Evolutionary conservation across 2,329 filamentous ascomycete species (phyloP).

Genomic region (Claviceps sp.): DNA sequence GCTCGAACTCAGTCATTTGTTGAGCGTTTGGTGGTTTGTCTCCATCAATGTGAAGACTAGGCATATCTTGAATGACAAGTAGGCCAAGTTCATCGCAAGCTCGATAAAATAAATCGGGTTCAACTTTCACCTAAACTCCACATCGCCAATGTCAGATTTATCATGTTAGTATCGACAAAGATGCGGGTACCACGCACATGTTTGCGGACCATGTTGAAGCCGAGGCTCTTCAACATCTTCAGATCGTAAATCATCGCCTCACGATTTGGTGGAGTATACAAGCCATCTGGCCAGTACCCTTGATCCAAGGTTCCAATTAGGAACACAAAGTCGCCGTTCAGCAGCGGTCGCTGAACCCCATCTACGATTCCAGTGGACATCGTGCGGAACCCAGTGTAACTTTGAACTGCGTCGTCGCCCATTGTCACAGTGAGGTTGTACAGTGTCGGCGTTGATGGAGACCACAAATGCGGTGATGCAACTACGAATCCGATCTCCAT

Average conservation of each 20-base stretch:
- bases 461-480: conserved; percentile 46
- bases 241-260: conserved; percentile 59
- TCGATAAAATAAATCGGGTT: conserved; percentile 52
- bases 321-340: conserved; percentile 59
- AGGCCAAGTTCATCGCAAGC: conserved; percentile 54
- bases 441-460: conserved; percentile 45
- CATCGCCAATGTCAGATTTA: not conserved
- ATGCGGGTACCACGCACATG: conserved; percentile 33
- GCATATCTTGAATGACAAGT: conserved; percentile 61
- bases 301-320: conserved; percentile 57
- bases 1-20: conserved; percentile 50
- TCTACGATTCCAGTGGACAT: conserved; percentile 42
- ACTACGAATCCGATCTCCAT: conserved; percentile 41
- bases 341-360: conserved; percentile 44
- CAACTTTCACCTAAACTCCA: conserved; percentile 44
- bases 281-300: conserved; percentile 58
- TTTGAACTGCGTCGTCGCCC: conserved; percentile 39
- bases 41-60: conserved; percentile 32
- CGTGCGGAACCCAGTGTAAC: conserved; percentile 58
- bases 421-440: conserved; percentile 49
- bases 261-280: conserved; percentile 49
- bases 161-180: not conserved
- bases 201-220: conserved; percentile 60
- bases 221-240: conserved; percentile 47
- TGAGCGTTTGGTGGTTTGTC: conserved; percentile 23